Evolutionary conservation across 352 stramenopile genomes (phyloP).

Genomic region (Lagenidium giganteum): DNA sequence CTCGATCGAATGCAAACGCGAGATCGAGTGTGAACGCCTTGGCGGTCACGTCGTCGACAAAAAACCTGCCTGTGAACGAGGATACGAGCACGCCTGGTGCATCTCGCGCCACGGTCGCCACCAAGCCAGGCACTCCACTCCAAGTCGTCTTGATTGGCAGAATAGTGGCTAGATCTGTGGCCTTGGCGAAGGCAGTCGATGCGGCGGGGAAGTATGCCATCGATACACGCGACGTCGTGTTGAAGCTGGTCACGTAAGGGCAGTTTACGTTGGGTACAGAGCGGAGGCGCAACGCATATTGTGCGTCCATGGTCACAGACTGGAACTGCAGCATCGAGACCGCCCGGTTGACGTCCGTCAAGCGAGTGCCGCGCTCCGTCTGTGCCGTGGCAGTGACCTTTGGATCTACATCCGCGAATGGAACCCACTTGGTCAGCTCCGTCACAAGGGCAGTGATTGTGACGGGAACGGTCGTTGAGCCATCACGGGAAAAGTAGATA

Average conservation of each 20-base stretch:
- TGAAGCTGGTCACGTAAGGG: conserved; percentile 22
- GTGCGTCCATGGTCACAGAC: conserved; percentile 23
- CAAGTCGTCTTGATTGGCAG: conserved; percentile 26
- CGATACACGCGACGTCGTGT: conserved; percentile 37
- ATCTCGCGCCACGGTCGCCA: conserved; percentile 10
- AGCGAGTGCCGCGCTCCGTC: conserved; percentile 27
- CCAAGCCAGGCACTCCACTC: conserved; percentile 25
- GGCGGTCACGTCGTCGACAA: conserved; percentile 35
- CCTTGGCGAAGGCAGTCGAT: conserved; percentile 10
- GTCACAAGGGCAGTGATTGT: conserved; percentile 20
- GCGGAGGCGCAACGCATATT: conserved; percentile 31
- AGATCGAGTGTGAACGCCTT: conserved; percentile 48
- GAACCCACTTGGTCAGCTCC: conserved; percentile 32
- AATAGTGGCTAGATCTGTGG: conserved; percentile 20
- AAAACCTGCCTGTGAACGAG: conserved; percentile 45
- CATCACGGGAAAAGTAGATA: conserved; percentile 41
- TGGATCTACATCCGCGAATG: conserved; percentile 29
- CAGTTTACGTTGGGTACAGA: conserved; percentile 27
- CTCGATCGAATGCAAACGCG: conserved; percentile 24
- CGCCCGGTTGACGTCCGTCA: conserved; percentile 31
- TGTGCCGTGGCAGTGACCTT: conserved; percentile 16
- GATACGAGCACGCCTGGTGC: conserved; percentile 31
- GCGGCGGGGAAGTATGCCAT: conserved; percentile 33
- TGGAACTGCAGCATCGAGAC: conserved; percentile 42
- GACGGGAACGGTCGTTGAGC: conserved; percentile 17